Evolutionary conservation across 1,139 yeast species (phyloP).

Genomic region (Hanseniaspora sp.): DNA sequence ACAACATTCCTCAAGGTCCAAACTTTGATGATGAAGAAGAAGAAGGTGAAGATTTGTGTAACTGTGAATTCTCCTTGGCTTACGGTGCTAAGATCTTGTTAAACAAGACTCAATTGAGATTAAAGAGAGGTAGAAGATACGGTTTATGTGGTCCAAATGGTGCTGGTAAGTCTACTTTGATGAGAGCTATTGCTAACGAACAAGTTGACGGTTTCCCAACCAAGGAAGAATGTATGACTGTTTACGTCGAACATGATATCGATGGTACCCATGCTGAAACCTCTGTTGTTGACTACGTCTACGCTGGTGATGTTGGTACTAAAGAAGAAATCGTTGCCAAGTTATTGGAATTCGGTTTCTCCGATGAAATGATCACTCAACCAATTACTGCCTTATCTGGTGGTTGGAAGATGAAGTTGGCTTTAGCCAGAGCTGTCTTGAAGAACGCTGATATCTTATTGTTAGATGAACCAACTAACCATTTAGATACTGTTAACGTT

Average conservation of each 20-base stretch:
- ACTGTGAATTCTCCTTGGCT: slow-evolving; percentile 99
- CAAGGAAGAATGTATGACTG: slow-evolving; percentile 96
- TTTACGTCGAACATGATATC: slow-evolving; percentile 98
- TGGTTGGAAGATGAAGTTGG: slow-evolving; percentile 99
- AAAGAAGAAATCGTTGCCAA: slow-evolving; percentile 56
- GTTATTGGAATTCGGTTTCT: slow-evolving; percentile 80
- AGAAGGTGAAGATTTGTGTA: slow-evolving; percentile 99
- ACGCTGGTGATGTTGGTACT: slow-evolving; percentile 75
- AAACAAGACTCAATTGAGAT: slow-evolving; percentile 97
- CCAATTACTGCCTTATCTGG: slow-evolving; percentile 95
- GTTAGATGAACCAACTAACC: slow-evolving; percentile 99
- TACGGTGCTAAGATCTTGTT: slow-evolving; percentile 99
- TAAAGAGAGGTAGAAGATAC: slow-evolving; percentile 98
- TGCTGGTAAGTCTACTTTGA: slow-evolving; percentile 99
- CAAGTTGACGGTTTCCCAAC: slow-evolving; percentile 99
- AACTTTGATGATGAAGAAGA: slow-evolving; percentile 97
- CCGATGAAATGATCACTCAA: slow-evolving; percentile 82
- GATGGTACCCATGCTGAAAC: slow-evolving; percentile 97
- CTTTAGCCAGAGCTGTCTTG: slow-evolving; percentile 97
- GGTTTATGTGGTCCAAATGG: slow-evolving; percentile 99
- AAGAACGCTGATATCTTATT: slow-evolving; percentile 96
- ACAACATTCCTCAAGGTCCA: slow-evolving; percentile 95
- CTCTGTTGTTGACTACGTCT: slow-evolving; percentile 81
- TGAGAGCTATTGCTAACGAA: slow-evolving; percentile 99
- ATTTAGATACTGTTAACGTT: slow-evolving; percentile 97